Base-by-base conservation (phyloP, 768 basidiomycete species). In the Lentinula guzmanii region DNA sequence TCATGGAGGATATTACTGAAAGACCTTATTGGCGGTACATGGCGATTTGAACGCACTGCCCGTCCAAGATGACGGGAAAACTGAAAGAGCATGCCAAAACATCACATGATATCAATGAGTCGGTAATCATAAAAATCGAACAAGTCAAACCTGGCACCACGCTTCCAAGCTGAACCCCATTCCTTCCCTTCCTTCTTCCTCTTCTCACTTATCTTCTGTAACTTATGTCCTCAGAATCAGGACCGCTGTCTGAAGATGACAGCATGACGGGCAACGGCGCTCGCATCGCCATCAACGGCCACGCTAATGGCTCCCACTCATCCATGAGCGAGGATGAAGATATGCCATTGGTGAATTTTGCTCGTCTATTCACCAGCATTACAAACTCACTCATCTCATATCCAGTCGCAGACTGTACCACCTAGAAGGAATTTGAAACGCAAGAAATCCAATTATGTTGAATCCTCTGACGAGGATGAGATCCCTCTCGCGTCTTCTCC, bases 401-500 rank as follows among this genome's bases (percentile, higher is more conserved):
- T 65, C 72, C 65, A 77, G 85, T 87, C 84, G 9, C 86, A 90
- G 76, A 73, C 79, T 42, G 74, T 77, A 21, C 72, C 73, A 21
- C 70, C 73, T 52, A 67, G 71, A 52, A 76, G 76, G 54, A 70
- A 66, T 52, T 63, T 76, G 63, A 92, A 91, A 75, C 84, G 87
- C 69, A 87, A 86, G 76, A 84, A 83, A 67, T 73, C 77, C 28
- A 70, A 75, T 31, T 79, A 79, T 62, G 77, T 76, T 21, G 81
- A 82, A 15, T 78, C 69, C 61, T 88, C 86, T 33, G 87, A 85
- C 63, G 89, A 90, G 51, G 87, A 91, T 64, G 89, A 91, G 60
- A 77, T 76, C 16, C 89, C 88, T 57, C 80, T 90, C 42, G 86
- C 89, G 53, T 87, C 89, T 31, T 89, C 90, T 42, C 89, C 88